Conservation (phyloP, 108 stramenopile species). For the Epithemia pelagica region DNA sequence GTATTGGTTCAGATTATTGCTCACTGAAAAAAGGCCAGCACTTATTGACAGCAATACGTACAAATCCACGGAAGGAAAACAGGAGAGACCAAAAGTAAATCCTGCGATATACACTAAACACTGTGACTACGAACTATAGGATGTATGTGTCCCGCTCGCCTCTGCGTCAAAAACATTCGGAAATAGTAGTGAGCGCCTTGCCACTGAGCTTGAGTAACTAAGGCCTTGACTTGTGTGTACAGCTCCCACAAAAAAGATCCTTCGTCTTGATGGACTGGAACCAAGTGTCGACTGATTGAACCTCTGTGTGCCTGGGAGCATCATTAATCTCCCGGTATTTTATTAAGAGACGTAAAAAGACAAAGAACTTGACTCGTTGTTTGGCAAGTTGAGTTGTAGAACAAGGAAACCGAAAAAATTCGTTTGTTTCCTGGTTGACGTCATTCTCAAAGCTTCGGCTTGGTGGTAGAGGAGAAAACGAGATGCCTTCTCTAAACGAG, state of each 20-base stretch:
- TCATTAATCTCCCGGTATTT: background rate
- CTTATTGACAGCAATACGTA: no score
- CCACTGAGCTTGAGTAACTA: background rate
- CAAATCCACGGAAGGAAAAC: no score
- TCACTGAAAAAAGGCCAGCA: no score
- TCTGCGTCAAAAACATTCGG: background rate
- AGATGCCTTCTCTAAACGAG: no score
- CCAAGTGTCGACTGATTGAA: background rate
- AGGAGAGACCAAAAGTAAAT: no score
- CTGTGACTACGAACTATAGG: no score
- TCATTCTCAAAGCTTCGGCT: no score
- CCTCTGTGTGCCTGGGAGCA: background rate
- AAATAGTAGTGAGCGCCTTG: background rate
- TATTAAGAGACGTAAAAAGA: background rate
- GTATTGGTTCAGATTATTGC: no score
- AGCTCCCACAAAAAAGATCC: background rate
- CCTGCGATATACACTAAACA: no score
- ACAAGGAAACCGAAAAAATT: background rate
- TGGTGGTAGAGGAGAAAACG: no score
- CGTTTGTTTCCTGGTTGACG: no score
- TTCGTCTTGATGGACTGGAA: background rate
- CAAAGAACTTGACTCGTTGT: background rate
- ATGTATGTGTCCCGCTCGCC: no score
- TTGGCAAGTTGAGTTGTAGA: background rate
- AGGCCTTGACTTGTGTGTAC: background rate